A percentile compares a stretch with the other conserved stretches of the same genome.
phyloP scores from a whole-genome alignment of 2,329 filamentous ascomycete species.

The Chrysoporthe austroafricana region DNA sequence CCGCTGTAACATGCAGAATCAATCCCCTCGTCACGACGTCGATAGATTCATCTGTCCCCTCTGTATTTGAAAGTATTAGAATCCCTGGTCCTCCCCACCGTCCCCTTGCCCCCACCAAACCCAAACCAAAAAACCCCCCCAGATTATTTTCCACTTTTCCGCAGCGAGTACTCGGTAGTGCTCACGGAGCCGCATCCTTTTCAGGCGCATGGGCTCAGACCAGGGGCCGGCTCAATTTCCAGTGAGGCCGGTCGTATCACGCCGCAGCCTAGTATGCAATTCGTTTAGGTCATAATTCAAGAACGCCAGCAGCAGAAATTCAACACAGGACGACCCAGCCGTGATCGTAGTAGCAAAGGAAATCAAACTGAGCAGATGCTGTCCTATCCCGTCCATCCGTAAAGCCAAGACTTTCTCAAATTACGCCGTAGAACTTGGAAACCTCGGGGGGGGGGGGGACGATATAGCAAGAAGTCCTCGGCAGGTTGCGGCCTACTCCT shows the following conservation, averaged over 20 bases:
- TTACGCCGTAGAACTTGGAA: constrained; percentile 6
- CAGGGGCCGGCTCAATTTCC: background rate
- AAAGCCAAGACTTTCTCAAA: constrained; percentile 6
- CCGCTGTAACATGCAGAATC: background rate
- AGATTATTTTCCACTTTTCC: background rate
- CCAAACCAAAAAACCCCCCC: background rate
- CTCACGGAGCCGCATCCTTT: background rate
- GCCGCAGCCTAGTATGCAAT: constrained; percentile 8
- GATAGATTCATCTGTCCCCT: background rate
- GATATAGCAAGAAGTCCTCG: background rate
- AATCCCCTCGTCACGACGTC: background rate
- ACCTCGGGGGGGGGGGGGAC: background rate
- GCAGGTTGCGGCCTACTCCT: constrained; percentile 53
- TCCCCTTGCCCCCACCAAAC: too few relatives aligned
- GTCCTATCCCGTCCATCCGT: constrained; percentile 8
- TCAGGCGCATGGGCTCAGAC: background rate
- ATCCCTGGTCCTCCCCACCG: background rate
- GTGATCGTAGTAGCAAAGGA: background rate
- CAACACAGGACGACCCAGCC: constrained; percentile 2
- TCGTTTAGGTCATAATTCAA: constrained; percentile 13
- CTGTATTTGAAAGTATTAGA: background rate
- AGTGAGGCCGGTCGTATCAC: background rate
- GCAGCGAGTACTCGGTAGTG: background rate
- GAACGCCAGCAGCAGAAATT: constrained; percentile 11
- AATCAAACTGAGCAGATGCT: constrained; percentile 9